Evolutionary conservation across 1,284 basidiomycete species (phyloP).

Genomic region (Filobasidium uniguttulatum): DNA sequence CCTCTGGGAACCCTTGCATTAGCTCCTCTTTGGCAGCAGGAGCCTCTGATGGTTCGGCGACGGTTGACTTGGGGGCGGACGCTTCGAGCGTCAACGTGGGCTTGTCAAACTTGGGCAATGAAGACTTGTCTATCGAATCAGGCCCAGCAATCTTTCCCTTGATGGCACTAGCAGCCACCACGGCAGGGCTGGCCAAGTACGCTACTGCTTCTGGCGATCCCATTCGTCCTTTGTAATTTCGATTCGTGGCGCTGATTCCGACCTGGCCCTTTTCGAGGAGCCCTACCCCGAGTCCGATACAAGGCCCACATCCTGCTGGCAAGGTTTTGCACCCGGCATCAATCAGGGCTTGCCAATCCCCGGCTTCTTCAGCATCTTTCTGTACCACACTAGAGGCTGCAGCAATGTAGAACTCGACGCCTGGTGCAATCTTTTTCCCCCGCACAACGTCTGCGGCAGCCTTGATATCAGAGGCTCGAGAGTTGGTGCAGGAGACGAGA

Average conservation of each 20-base stretch:
- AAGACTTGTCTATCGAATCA: constrained; percentile 47
- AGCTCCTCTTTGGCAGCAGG: constrained; percentile 45
- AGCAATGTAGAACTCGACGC: constrained; percentile 95
- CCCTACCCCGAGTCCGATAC: constrained; percentile 89
- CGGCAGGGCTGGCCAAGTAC: constrained; percentile 89
- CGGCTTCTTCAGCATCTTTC: constrained; percentile 66
- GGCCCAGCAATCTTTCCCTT: constrained; percentile 86
- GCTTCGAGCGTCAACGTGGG: constrained; percentile 36
- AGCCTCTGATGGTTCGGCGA: constrained; percentile 43
- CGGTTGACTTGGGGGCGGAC: constrained; percentile 36
- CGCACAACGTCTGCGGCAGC: constrained; percentile 79
- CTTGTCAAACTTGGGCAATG: constrained; percentile 42
- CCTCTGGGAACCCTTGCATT: constrained; percentile 64
- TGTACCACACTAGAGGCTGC: constrained; percentile 88
- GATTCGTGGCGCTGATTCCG: constrained; percentile 94
- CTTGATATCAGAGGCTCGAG: constrained; percentile 84
- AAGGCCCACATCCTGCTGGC: constrained; percentile 93
- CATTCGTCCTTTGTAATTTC: constrained; percentile 99
- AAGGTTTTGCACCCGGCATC: constrained; percentile 80
- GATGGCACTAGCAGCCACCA: constrained; percentile 88
- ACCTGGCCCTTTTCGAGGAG: constrained; percentile 85
- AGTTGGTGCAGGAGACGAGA: constrained; percentile 96
- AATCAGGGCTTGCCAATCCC: constrained; percentile 79
- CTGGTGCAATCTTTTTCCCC: constrained; percentile 69
- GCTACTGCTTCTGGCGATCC: constrained; percentile 87